Base-by-base conservation (phyloP, 805 yeast species). In the Candida cerambycidarum region DNA sequence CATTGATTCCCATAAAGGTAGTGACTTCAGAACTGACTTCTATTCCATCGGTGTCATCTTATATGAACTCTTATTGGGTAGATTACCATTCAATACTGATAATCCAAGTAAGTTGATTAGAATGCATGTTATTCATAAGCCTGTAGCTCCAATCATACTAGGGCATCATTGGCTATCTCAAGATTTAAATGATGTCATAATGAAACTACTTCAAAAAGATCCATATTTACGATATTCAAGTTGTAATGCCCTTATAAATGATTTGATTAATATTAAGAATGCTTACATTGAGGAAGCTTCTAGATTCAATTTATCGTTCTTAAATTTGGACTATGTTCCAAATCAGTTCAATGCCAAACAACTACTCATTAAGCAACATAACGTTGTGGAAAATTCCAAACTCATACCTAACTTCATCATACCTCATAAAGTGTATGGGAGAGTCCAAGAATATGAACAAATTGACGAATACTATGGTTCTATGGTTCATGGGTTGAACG, bases 31-130 rank as follows among this genome's bases (percentile, higher is more conserved):
- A 36, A 64, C 80, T 0, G 81, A 77, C 52, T 61, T 74, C 36
- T 77, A 76, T 53, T 63, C 76, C 21, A 39, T 75, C 8, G 82
- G 82, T 28, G 63, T 76, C n/a, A 67, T 76, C 6, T 44, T 77
- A 14, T 76, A 77, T 46, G 78, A 76, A 41, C 43, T 73, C n/a
- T 43, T 76, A 10, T 63, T 73, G 12, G 78, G 79, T 1, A 55
- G 59, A 11, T 51, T 71, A 2, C 80, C 79, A 0, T 74, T 76
- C 50, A 59, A 59, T 24, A 60, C 71, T 1, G 60, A 65, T 9
- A 73, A 67, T 46, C 64, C 73, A 1, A 49, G 63, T 3, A 65
- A 66, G 23, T 46, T 75, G 14, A 62, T 68, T 3, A 53, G 66
- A 38, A 63, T 68, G 65, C 75, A 71, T 46, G 57, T 73, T 5